Percentiles rank a stretch among this genome's conserved stretches.
Conservation (phyloP, 2,329 filamentous ascomycete species). For the Laburnicola sp. region DNA sequence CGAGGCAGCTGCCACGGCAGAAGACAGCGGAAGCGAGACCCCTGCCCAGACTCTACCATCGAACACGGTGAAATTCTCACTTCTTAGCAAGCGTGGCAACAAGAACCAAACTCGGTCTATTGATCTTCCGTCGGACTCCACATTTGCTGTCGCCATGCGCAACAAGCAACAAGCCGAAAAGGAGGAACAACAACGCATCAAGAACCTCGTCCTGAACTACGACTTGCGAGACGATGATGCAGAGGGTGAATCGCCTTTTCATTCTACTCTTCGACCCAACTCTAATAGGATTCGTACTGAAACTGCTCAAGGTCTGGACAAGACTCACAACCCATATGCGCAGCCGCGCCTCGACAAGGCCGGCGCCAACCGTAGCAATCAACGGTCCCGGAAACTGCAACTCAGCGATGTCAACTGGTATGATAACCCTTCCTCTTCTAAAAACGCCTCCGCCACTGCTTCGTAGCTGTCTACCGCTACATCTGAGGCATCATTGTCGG, state of each 20-base stretch:
- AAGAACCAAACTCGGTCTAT: slow-evolving; percentile 94
- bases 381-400: slow-evolving; percentile 87
- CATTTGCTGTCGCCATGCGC: slow-evolving; percentile 94
- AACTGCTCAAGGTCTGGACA: slow-evolving; percentile 45
- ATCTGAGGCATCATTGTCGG: background rate
- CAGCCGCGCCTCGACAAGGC: slow-evolving; percentile 58
- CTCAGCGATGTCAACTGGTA: slow-evolving; percentile 99
- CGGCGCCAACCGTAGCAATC: slow-evolving; percentile 68
- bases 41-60: slow-evolving; percentile 39
- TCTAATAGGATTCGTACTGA: slow-evolving; percentile 53
- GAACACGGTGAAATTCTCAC: slow-evolving; percentile 89
- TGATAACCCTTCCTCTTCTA: slow-evolving; percentile 35
- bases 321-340: slow-evolving; percentile 48
- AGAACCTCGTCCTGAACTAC: slow-evolving; percentile 94
- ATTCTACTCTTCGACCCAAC: slow-evolving; percentile 50
- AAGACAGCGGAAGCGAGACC: slow-evolving; percentile 48
- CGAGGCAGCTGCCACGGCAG: slow-evolving; percentile 53
- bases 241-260: slow-evolving; percentile 65
- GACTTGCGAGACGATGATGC: slow-evolving; percentile 80
- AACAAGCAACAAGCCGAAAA: slow-evolving; percentile 92
- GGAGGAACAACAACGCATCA: slow-evolving; percentile 97
- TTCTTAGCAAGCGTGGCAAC: slow-evolving; percentile 94
- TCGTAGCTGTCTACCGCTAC: background rate
- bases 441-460: background rate
- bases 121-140: slow-evolving; percentile 86